Conservation (phyloP, 176 grass and related monocot genomes). For the Aegilops umbellulata region DNA sequence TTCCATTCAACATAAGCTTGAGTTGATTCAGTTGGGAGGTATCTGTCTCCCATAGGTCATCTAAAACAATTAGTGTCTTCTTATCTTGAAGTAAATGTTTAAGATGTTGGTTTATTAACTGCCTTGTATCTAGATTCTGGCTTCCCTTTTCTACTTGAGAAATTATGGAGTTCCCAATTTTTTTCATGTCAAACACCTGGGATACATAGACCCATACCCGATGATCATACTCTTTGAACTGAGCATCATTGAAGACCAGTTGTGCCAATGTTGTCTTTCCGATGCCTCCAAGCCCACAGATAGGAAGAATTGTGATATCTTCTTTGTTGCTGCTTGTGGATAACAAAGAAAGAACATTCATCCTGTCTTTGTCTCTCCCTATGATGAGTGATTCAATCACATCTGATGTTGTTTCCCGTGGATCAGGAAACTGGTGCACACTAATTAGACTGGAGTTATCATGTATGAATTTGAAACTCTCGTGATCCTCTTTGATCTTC, state of each 20-base stretch:
- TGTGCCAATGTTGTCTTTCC: constrained; percentile 28
- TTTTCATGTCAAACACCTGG: not conserved
- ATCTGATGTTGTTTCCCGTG: not conserved
- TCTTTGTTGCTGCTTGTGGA: too few relatives aligned
- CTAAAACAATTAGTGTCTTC: not conserved
- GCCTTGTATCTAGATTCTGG: not conserved
- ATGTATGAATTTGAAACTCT: too few relatives aligned
- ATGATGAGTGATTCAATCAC: not conserved
- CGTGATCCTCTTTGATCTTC: too few relatives aligned
- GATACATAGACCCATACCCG: constrained; percentile 25
- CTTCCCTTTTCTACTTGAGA: not conserved
- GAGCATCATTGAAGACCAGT: constrained; percentile 4
- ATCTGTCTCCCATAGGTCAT: not conserved
- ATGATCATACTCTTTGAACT: not conserved
- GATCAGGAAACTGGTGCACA: too few relatives aligned
- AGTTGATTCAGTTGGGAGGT: not conserved
- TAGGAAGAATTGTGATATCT: not conserved
- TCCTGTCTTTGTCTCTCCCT: not conserved
- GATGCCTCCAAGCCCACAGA: constrained; percentile 6
- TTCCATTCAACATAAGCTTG: not conserved
- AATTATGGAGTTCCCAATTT: not conserved
- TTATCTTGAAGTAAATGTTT: not conserved
- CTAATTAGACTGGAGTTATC: too few relatives aligned
- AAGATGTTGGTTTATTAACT: not conserved
- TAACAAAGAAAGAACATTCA: not conserved